Base-by-base conservation (phyloP, 1,284 basidiomycete genomes). In the Heterobasidion annosum region DNA sequence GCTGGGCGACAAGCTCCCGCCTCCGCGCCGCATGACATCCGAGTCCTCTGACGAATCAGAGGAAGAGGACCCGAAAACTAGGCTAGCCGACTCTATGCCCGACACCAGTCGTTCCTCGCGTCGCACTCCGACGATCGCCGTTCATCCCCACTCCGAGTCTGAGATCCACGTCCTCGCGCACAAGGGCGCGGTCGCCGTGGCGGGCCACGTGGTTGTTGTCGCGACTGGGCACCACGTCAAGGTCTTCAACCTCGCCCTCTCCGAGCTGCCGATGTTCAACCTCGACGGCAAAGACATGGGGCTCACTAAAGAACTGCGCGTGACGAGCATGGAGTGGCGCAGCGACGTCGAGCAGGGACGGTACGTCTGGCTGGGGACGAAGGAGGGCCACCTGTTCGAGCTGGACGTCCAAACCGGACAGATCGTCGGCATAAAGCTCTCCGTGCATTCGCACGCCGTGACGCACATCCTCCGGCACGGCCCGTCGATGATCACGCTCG, bases 311-410 rank as follows among this genome's bases (percentile, higher is more conserved):
- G 86, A 92, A 45, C 70, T 81, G 8, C 84, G 83, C 59, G 74
- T 93, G 47, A 87, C 85, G 0, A 80, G 83, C 16, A 75, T 94
- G 68, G 88, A 88, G 64, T 91, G 93, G 67, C 75, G 62, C 56
- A 9, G 60, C 65, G 19, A 64, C 65, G 13, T 62, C 54, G 0
- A 68, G 79, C 56, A 67, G 71, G 25, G 73, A 79, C 50, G 67
- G 19, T 79, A 81, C 56, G 63, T 93, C 6, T 96, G 93, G 93
- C 71, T 88, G 15, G 94, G 93, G 0, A 92, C 90, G 43, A 93
- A 89, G 69, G 92, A 95, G 34, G 94, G 94, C 0, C 84, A 88
- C 66, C 57, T 97, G 13, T 78, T 88, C 62, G 93, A 96, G 71
- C 61, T 94, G 52, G 91, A 96, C 63, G 73, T 88, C 34, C 68